Evolutionary conservation across 257 asterid genomes (phyloP), one percentile per base, ranked within the genome.

Genomic region (Marsdenia floribunda): DNA sequence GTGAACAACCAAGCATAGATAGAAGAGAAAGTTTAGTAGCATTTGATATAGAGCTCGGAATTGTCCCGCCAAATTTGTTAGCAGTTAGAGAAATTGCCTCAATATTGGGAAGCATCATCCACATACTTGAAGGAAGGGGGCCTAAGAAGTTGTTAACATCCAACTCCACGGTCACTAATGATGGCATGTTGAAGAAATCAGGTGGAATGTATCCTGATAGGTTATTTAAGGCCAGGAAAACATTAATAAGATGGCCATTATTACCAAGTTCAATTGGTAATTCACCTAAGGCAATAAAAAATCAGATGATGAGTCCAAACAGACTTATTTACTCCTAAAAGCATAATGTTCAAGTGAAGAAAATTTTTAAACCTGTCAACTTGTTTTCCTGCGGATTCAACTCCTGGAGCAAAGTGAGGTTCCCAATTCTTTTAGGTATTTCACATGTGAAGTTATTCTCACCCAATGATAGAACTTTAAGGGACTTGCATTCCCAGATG

Each of bases 321-420:
- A 47, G 52, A 47, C 12, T 47, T 11, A 47, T 47, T 47, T 47
- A 7, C 52, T 47, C 47, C 1, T 0, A 42, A 42, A 42, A 2
- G 22, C 49, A 18, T 18, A 53, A 53, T 53, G 9, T n/a, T 44
- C 49, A 14, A 5, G 29, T n/a, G 61, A 6, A n/a, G 61, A 55
- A 21, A 55, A 53, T 16, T 55, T 55, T 10, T 4, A 6, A 70
- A 82, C 85, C 83, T 72, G 71, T 78, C 37, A 78, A 61, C 19
- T 75, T 21, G 65, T 82, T 78, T 15, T 11, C 6, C 13, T n/a
- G 24, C n/a, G 78, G 35, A 40, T 2, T 4, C 3, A 82, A 57
- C 22, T 5, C 13, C 50, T 49, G 40, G 3, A 75, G 76, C 16
- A 38, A 73, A 35, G 83, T 74, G 67, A 78, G 73, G 73, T 84